A percentile compares a stretch with the other conserved stretches of the same genome.
phyloP scores from a whole-genome alignment of 1,284 basidiomycete species.

The Ganoderma meredithae region DNA sequence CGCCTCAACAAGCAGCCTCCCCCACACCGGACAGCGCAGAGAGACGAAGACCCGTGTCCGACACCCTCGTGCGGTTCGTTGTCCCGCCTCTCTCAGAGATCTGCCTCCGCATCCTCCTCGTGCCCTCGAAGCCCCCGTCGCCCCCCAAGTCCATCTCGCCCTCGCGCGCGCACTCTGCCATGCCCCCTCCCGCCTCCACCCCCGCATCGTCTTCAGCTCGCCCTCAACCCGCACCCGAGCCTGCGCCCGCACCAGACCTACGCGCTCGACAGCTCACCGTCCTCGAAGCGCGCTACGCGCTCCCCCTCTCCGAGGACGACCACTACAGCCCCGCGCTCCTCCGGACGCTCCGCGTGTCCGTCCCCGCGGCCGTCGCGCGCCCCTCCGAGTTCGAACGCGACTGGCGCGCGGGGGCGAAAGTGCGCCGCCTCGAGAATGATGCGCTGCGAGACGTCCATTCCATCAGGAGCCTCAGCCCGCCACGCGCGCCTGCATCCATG shows the following conservation, averaged over 20 bases:
- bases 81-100: slow-evolving; percentile 59
- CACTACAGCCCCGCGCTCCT: slow-evolving; percentile 30
- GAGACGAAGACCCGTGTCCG: slow-evolving; percentile 27
- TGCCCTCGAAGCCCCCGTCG: slow-evolving; percentile 32
- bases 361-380: slow-evolving; percentile 37
- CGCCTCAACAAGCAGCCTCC: not conserved
- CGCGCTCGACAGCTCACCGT: slow-evolving; percentile 36
- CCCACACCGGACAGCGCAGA: not conserved
- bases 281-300: slow-evolving; percentile 39
- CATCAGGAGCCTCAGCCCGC: too few species aligned
- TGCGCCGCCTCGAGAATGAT: not conserved
- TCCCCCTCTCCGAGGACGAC: slow-evolving; percentile 29
- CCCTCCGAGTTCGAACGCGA: slow-evolving; percentile 22
- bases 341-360: slow-evolving; percentile 35
- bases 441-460: slow-evolving; percentile 15
- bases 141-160: not conserved
- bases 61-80: slow-evolving; percentile 36
- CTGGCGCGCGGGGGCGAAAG: slow-evolving; percentile 22
- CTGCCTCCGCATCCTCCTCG: slow-evolving; percentile 56
- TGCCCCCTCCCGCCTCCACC: not conserved
- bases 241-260: not conserved
- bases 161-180: not conserved
- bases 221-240: slow-evolving; percentile 15
- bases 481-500: too few species aligned
- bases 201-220: slow-evolving; percentile 20